Evolutionary conservation across 108 stramenopile species (phyloP), one percentile per base, ranked within the genome.

Genomic region (Nannochloropsis gaditana): DNA sequence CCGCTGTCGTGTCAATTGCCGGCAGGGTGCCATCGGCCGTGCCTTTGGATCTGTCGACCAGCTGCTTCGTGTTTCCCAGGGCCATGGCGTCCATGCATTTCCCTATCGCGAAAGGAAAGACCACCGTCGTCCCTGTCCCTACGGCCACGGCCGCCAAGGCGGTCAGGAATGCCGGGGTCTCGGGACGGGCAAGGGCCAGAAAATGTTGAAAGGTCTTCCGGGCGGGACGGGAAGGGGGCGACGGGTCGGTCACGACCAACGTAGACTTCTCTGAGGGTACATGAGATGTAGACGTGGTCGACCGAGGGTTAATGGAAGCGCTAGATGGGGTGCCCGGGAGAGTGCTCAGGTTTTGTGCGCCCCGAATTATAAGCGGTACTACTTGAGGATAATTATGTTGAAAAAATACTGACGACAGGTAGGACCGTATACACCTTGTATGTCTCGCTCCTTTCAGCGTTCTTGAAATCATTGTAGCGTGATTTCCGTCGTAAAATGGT

Each of bases 101-200:
- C 5, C 85, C 88, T 79, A 89, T 50, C 43, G 85, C 80, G 45
- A 85, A 11, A 5, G 88, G 88, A 59, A 85, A 82, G 50, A 83
- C 82, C 2, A 89, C 45, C 41, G 85, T 89, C 1, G 88, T 83
- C 21, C 85, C 82, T 11, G 88, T 85, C 1, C 81, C 82, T 11
- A 83, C 82, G 19, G 59, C 59, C 6, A 73, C 59, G 6, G 59
- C 59, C 21, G 86, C 45, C 8, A 73, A 43, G 8, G 88, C 84
- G 45, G 41, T 43, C 31, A 82, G 79, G 5, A 73, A 73, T 6
- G 59, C 59, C 15, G 59, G 59, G n/a, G 59, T n/a, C 59, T 73
- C 59, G 59, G 59, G 59, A 15, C 59, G 15, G 59, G 59, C 59
- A n/a, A 73, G 59, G 59, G 59, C 59, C 59, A 73, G n/a, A n/a